Percentiles rank a stretch among this genome's conserved stretches.
phyloP scores from a whole-genome alignment of 2,329 filamentous ascomycete species.

The Fusarium mundagurra region DNA sequence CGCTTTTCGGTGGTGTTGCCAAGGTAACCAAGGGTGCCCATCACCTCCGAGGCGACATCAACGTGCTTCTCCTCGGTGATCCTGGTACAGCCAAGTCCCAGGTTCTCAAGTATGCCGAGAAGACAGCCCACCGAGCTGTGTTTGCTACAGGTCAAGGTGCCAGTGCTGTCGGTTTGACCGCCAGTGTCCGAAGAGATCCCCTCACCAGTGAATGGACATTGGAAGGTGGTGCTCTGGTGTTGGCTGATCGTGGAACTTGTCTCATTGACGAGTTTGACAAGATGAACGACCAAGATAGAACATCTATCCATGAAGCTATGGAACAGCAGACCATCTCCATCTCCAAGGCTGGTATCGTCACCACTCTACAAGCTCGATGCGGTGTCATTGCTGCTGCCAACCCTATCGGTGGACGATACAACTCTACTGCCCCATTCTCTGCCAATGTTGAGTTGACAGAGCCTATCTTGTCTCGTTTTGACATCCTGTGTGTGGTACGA shows the following conservation, averaged over 20 bases:
- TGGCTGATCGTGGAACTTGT: conserved; percentile 94
- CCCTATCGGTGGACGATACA: conserved; percentile 95
- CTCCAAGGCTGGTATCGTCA: conserved; percentile 98
- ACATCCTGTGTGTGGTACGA: conserved; percentile 94
- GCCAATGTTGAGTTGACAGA: conserved; percentile 97
- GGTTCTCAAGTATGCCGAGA: conserved; percentile 96
- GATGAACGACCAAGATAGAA: conserved; percentile 99
- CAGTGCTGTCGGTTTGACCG: conserved; percentile 96
- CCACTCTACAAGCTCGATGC: conserved; percentile 93
- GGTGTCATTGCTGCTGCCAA: conserved; percentile 97
- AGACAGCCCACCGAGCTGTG: conserved; percentile 94
- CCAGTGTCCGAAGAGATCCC: conserved; percentile 93
- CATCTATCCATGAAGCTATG: conserved; percentile 99
- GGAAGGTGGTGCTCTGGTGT: conserved; percentile 92
- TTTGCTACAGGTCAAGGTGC: conserved; percentile 98
- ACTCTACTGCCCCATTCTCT: conserved; percentile 93
- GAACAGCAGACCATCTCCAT: conserved; percentile 99
- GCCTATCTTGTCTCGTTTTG: conserved; percentile 96
- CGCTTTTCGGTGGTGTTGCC: conserved; percentile 92
- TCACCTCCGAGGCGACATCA: conserved; percentile 95
- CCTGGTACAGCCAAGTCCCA: conserved; percentile 98
- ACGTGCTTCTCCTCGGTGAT: conserved; percentile 94
- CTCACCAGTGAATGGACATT: conserved; percentile 97
- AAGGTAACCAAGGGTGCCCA: conserved; percentile 91
- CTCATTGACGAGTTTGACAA: conserved; percentile 99